phyloP scores from a whole-genome alignment of 169 alveolate genomes.

The Ichthyophthirius multifiliis region DNA sequence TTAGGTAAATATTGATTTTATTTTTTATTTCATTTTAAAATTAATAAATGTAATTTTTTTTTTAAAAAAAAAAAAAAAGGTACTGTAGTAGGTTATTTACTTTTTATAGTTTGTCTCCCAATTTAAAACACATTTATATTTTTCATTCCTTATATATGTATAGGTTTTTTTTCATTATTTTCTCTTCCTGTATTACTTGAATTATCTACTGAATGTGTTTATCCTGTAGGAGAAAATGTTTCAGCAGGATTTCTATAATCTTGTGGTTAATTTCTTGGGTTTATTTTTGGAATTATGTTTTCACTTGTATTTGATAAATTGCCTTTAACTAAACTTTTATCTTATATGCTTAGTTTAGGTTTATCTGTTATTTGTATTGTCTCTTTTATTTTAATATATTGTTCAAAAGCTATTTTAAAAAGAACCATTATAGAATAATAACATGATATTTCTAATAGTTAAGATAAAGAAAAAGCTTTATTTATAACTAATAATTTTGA shows the following conservation, averaged over 20 bases:
- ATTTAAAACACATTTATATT: background rate
- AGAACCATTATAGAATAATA: no score
- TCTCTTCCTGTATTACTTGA: background rate
- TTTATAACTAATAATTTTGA: no score
- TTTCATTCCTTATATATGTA: background rate
- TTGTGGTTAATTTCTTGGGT: background rate
- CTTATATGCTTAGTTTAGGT: no score
- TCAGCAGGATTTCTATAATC: background rate
- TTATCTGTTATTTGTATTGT: no score
- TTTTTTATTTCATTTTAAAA: background rate
- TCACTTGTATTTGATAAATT: background rate
- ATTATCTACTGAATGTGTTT: background rate
- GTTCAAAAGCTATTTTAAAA: no score
- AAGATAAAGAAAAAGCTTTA: no score
- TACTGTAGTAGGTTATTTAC: background rate
- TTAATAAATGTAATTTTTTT: no score
- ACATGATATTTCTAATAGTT: no score
- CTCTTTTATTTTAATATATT: no score
- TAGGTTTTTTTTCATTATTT: background rate
- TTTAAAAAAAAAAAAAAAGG: background rate
- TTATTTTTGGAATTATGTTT: background rate
- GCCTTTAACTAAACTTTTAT: no score
- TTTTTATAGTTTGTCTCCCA: background rate
- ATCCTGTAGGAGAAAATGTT: background rate
- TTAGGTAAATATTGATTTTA: background rate